phyloP scores from a whole-genome alignment of 148 eudicot genomes.

The Persicaria tinctoria region DNA sequence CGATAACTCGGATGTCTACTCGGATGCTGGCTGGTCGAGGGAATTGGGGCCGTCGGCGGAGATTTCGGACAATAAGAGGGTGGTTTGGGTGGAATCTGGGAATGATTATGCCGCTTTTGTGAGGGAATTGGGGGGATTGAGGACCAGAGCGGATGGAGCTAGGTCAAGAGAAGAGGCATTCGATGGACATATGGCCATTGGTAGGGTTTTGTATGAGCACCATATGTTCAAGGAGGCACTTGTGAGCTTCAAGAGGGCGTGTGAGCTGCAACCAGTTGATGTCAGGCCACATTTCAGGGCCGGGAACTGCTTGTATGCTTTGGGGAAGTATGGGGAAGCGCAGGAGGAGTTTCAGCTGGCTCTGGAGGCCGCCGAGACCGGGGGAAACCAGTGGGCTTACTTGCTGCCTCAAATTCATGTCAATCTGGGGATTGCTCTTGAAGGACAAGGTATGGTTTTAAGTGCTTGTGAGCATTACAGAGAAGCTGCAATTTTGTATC shows the following conservation, averaged over 20 bases:
- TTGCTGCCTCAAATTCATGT: conserved; percentile 95
- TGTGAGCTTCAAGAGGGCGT: conserved; percentile 81
- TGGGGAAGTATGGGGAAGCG: conserved; percentile 47
- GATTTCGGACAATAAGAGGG: conserved; percentile 47
- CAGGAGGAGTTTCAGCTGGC: conserved; percentile 78
- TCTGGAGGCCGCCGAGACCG: conserved; percentile 79
- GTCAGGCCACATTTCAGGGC: conserved; percentile 94
- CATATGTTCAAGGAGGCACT: conserved; percentile 62
- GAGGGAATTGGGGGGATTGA: conserved; percentile 76
- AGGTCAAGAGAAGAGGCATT: conserved; percentile 88
- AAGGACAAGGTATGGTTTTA: conserved; percentile 88
- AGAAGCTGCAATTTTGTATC: conserved; percentile 93
- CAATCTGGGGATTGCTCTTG: conserved; percentile 85
- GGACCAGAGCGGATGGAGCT: conserved; percentile 69
- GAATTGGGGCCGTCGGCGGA: conserved; percentile 71
- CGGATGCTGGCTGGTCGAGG: conserved; percentile 90
- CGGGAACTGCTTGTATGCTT: conserved; percentile 77
- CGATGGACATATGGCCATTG: conserved; percentile 98
- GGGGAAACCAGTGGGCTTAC: conserved; percentile 91
- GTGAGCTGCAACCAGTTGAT: conserved; percentile 84
- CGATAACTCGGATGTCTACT: conserved; percentile 55
- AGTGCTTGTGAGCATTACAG: conserved; percentile 99
- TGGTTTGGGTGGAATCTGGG: conserved; percentile 77
- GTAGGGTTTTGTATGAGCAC: conserved; percentile 75
- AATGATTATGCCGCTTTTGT: conserved; percentile 62